These are phyloP conservation scores for Alternaria sp. DNA, from an alignment of 2,329 filamentous ascomycete genomes.

Conservation along the genomic window DNA sequence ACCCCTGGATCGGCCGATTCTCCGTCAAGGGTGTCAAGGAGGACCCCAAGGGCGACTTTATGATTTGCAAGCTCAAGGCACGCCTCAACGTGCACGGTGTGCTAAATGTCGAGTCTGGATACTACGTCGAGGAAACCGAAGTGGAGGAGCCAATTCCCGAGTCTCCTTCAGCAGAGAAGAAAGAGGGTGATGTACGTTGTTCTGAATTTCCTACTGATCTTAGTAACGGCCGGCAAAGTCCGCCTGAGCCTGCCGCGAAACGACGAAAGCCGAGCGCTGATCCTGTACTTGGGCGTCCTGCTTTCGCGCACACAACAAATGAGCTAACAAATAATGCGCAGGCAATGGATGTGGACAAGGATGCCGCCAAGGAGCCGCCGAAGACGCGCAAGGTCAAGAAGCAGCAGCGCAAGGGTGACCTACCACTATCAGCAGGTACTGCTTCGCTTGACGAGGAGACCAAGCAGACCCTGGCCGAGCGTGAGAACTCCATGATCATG, in stretches of 20 bases:
- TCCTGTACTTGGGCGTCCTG: conserved; percentile 39
- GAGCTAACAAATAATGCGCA: conserved; percentile 45
- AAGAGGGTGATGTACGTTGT: conserved; percentile 76
- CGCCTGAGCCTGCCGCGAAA: conserved; percentile 44
- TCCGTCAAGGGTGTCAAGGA: conserved; percentile 98
- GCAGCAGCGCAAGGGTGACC: conserved; percentile 95
- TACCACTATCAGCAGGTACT: conserved; percentile 85
- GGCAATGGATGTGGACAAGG: conserved; percentile 53
- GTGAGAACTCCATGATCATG: conserved; percentile 90
- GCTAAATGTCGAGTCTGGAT: conserved; percentile 94
- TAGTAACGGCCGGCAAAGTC: conserved; percentile 32
- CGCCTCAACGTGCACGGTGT: conserved; percentile 96
- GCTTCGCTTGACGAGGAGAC: conserved; percentile 74
- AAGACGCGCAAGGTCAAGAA: conserved; percentile 99
- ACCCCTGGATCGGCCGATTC: conserved; percentile 96
- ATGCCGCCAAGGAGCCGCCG: conserved; percentile 60
- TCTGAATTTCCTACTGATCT: conserved; percentile 34
- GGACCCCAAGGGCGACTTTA: conserved; percentile 93
- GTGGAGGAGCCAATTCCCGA: conserved; percentile 90
- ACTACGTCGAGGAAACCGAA: conserved; percentile 98
- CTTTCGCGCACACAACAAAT: conserved; percentile 32
- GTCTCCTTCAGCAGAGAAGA: conserved; percentile 64
- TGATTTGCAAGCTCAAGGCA: conserved; percentile 99
- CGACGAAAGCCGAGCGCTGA: conserved; percentile 39
- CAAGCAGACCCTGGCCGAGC: conserved; percentile 77